These are phyloP conservation scores for Colletotrichum spinosum DNA, from an alignment of 2,329 filamentous ascomycete genomes.

Conservation along the genomic window DNA sequence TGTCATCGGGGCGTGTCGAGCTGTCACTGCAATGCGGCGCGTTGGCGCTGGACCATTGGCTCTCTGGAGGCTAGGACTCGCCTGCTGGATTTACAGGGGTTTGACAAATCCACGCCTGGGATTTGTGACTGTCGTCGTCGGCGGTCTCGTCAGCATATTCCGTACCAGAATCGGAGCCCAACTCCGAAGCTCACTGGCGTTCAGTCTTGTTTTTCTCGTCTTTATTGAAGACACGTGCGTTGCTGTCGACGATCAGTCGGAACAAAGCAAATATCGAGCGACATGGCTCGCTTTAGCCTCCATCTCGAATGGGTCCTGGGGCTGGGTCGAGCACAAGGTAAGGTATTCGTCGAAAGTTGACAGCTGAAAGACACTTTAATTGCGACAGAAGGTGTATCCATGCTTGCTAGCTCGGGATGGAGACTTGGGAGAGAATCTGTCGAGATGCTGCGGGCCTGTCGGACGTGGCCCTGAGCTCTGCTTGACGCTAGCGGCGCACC, in stretches of 20 bases:
- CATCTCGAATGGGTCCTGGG: background rate
- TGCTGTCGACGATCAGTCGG: background rate
- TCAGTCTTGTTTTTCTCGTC: too few relatives aligned
- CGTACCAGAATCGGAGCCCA: too few relatives aligned
- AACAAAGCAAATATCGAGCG: constrained; percentile 14
- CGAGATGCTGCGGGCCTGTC: constrained; percentile 7
- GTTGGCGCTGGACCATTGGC: constrained; percentile 18
- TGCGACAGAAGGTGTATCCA: constrained; percentile 16
- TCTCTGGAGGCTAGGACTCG: background rate
- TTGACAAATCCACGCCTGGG: background rate
- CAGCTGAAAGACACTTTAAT: constrained; percentile 18
- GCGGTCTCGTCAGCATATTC: background rate
- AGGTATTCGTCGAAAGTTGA: constrained; percentile 7
- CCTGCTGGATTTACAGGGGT: background rate
- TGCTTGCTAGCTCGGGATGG: too few relatives aligned
- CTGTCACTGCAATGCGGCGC: constrained; percentile 26
- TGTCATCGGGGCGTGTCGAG: constrained; percentile 23
- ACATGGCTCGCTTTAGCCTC: constrained; percentile 13
- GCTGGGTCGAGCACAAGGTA: background rate
- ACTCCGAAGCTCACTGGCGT: too few relatives aligned
- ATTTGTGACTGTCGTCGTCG: constrained; percentile 8
- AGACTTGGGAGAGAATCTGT: too few relatives aligned
- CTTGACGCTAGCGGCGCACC: background rate
- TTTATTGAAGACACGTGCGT: background rate
- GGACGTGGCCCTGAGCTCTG: constrained; percentile 10